Base-by-base conservation (phyloP, 495 filamentous ascomycete genomes). In the Podospora australis region DNA sequence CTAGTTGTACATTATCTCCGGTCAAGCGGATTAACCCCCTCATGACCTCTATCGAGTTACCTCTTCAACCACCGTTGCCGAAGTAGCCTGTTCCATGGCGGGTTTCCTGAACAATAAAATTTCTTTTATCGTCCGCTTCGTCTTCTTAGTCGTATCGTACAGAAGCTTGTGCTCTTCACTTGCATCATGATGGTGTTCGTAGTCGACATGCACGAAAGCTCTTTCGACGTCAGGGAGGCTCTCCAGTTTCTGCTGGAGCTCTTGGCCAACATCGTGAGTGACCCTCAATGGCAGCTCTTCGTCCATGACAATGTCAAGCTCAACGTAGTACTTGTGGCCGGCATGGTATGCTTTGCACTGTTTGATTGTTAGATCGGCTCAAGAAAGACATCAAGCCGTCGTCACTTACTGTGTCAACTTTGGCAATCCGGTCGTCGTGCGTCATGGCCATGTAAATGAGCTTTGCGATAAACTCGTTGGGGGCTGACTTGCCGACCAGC, bases 361-460 rank as follows among this genome's bases (percentile, higher is more conserved):
- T n/a, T n/a, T n/a, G n/a, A n/a, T n/a, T n/a, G n/a, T n/a, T n/a
- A n/a, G n/a, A n/a, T n/a, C n/a, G n/a, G n/a, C n/a, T n/a, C n/a
- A n/a, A n/a, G n/a, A n/a, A n/a, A n/a, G n/a, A n/a, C n/a, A n/a
- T n/a, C n/a, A n/a, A n/a, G n/a, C n/a, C n/a, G n/a, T n/a, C n/a
- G n/a, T n/a, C n/a, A n/a, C n/a, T n/a, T n/a, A n/a, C n/a, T 64
- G 74, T 80, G 40, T 79, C 76, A 25, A 80, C 74, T 51, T 80
- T 78, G 48, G 54, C 52, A 43, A 78, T 73, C 19, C 63, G 64
- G 29, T 65, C 59, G 42, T 78, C 74, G 50, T 78, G 77, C 6
- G 74, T 78, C 59, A 79, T 65, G 53, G 68, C 61, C 49, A 80
- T 69, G 54, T 78, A 80, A 46, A 80, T 73, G 56, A 77, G 65